phyloP scores from a whole-genome alignment of 345 rosid genomes.

The Eutrema yunnanense region DNA sequence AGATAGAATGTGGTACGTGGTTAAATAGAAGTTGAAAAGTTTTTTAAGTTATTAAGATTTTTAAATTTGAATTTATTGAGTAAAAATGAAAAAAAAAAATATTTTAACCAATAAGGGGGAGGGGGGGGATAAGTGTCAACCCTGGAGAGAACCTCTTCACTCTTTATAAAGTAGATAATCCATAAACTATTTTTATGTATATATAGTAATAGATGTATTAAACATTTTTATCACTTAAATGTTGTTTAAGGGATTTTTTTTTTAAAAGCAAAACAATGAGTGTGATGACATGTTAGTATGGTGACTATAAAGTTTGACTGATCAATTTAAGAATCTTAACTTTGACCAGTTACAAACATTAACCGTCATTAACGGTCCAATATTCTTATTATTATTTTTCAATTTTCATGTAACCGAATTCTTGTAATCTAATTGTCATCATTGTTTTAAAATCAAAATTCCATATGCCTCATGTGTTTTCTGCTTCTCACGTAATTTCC shows the following conservation, averaged over 20 bases:
- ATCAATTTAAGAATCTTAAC: neutral
- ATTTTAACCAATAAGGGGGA: no score
- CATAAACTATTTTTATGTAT: neutral
- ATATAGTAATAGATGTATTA: neutral
- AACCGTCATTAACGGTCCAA: slow-evolving; percentile 23
- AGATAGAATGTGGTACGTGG: no score
- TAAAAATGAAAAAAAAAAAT: no score
- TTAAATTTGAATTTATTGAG: no score
- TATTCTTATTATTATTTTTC: slow-evolving; percentile 6
- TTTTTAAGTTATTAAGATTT: no score
- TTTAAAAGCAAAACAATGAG: neutral
- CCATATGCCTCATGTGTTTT: slow-evolving; percentile 35
- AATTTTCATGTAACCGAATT: slow-evolving; percentile 7
- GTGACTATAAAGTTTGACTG: slow-evolving; percentile 19
- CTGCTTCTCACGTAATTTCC: slow-evolving; percentile 10
- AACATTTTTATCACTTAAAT: neutral
- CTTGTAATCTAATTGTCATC: neutral
- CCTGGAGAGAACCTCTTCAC: no score
- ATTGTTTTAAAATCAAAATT: neutral
- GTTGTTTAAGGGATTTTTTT: neutral
- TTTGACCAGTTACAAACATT: slow-evolving; percentile 23
- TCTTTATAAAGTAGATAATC: no score
- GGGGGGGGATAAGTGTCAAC: no score
- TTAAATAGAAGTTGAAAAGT: no score
- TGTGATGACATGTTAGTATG: slow-evolving; percentile 8